These are phyloP conservation scores for Cornus controversa DNA, from an alignment of 148 eudicot genomes.

Conservation along the genomic window DNA sequence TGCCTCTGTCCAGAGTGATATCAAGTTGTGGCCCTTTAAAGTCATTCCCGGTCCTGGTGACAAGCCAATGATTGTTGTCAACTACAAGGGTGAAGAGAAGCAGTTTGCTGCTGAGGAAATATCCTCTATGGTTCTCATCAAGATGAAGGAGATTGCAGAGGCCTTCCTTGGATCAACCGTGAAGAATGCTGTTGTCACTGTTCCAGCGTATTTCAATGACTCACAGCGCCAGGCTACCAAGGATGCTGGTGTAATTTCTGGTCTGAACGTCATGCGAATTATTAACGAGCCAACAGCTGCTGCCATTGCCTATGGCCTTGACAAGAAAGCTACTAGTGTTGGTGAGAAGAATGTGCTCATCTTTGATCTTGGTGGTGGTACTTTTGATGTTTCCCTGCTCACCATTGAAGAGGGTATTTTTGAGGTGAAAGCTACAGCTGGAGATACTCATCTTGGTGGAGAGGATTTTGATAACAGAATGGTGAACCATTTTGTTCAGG, in stretches of 20 bases:
- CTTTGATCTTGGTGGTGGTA: slow-evolving; percentile 16
- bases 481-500: slow-evolving; percentile 16
- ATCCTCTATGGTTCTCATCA: background rate
- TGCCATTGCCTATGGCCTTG: slow-evolving; percentile 16
- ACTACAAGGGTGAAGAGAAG: no score
- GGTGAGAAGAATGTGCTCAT: slow-evolving; percentile 17
- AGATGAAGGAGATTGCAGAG: slow-evolving; percentile 15
- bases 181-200: slow-evolving; percentile 11
- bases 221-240: slow-evolving; percentile 12
- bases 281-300: slow-evolving; percentile 16
- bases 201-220: slow-evolving; percentile 12
- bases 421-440: slow-evolving; percentile 14
- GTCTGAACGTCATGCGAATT: slow-evolving; percentile 15
- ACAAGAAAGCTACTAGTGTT: slow-evolving; percentile 12
- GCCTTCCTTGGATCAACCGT: slow-evolving; percentile 9
- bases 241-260: slow-evolving; percentile 15
- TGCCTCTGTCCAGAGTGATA: no score
- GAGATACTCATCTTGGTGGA: slow-evolving; percentile 10
- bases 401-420: slow-evolving; percentile 14
- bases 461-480: slow-evolving; percentile 17
- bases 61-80: no score
- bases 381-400: slow-evolving; percentile 11
- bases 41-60: no score
- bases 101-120: no score
- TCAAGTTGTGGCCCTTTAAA: no score